These are phyloP conservation scores for Penicillium sp. DNA, from an alignment of 2,329 filamentous ascomycete species.

Conservation along the genomic window DNA sequence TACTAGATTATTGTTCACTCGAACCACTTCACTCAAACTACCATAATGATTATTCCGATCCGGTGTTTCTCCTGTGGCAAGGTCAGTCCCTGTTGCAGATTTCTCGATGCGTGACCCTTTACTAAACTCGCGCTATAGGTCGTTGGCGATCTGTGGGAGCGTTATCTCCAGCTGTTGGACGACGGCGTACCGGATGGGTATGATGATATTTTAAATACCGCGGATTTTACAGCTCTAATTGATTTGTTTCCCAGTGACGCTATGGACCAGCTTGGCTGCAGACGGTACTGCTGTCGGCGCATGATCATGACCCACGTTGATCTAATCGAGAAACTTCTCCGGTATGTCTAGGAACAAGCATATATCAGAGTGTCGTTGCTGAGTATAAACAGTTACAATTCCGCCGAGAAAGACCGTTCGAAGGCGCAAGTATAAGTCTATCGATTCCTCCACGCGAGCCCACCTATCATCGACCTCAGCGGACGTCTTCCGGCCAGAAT, in stretches of 20 bases:
- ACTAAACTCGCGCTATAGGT: conserved; percentile 57
- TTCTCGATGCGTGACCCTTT: conserved; percentile 5
- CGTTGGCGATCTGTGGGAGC: conserved; percentile 94
- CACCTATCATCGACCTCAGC: not conserved
- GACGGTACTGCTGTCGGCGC: conserved; percentile 95
- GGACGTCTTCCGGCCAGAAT: not conserved
- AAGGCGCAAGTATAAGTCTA: conserved; percentile 25
- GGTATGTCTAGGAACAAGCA: conserved; percentile 55
- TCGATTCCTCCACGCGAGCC: conserved; percentile 3
- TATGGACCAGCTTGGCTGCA: conserved; percentile 90
- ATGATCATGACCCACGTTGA: conserved; percentile 99
- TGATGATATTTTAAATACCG: conserved; percentile 9
- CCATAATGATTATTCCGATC: conserved; percentile 90
- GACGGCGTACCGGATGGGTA: conserved; percentile 72
- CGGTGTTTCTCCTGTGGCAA: conserved; percentile 99
- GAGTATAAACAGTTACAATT: conserved; percentile 27
- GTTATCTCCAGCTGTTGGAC: conserved; percentile 84
- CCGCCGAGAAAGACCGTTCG: conserved; percentile 31
- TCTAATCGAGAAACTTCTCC: conserved; percentile 94
- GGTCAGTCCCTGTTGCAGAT: conserved; percentile 52
- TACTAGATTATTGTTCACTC: not conserved
- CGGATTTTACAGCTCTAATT: conserved; percentile 10
- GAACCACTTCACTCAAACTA: not conserved
- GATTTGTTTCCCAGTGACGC: conserved; percentile 63
- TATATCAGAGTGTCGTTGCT: not conserved